These are phyloP conservation scores for Pseudoneurospora amorphoporcata DNA, from an alignment of 495 filamentous ascomycete genomes.

Conservation along the genomic window DNA sequence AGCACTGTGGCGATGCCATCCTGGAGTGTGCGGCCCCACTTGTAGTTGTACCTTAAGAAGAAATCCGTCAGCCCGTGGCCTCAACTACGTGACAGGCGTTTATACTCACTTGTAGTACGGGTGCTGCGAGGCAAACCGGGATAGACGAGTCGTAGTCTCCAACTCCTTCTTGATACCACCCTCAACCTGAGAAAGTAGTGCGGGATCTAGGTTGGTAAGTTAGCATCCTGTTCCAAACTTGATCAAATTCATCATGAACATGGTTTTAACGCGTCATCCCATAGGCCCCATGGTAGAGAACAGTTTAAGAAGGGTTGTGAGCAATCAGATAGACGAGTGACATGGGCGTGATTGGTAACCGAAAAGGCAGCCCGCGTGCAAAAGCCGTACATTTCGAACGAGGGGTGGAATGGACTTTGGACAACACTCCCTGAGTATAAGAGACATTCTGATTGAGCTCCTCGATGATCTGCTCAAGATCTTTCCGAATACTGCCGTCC, in stretches of 20 bases:
- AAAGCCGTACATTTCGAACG: slow-evolving; percentile 55
- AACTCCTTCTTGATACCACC: slow-evolving; percentile 47
- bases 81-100: not conserved
- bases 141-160: slow-evolving; percentile 48
- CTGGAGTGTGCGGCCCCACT: slow-evolving; percentile 80
- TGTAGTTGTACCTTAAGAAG: slow-evolving; percentile 53
- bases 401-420: slow-evolving; percentile 82
- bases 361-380: not conserved
- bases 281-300: not conserved
- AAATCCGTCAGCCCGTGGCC: not conserved
- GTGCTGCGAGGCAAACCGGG: slow-evolving; percentile 61
- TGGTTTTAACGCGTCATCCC: not conserved
- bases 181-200: slow-evolving; percentile 43
- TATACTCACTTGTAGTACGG: slow-evolving; percentile 80
- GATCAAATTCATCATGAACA: not conserved
- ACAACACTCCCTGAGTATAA: slow-evolving; percentile 66
- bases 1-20: slow-evolving; percentile 66
- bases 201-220: slow-evolving; percentile 4
- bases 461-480: slow-evolving; percentile 70
- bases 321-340: not conserved
- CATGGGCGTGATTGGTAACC: not conserved
- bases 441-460: slow-evolving; percentile 56
- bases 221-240: not conserved
- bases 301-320: not conserved
- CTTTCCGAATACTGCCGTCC: slow-evolving; percentile 70